Base-by-base conservation (phyloP, 1,284 basidiomycete species). In the Ustanciosporium gigantosporum region DNA sequence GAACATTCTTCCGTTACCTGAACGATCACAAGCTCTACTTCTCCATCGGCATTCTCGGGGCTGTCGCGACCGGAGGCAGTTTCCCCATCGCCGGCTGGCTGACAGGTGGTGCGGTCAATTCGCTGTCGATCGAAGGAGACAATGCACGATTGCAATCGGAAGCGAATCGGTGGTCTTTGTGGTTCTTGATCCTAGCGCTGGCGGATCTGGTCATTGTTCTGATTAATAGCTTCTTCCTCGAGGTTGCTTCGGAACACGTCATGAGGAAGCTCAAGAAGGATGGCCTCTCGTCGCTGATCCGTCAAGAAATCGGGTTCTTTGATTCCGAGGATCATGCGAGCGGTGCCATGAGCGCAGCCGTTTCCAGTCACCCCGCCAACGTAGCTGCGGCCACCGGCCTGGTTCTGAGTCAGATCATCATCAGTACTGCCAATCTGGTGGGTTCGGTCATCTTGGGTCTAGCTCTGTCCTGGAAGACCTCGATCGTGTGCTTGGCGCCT, bases 371-470 rank as follows among this genome's bases (percentile, higher is more conserved):
- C 40, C 75, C 80, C 0, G 41, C 70, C 15, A 77, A 79, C 31
- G 73, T 81, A n/a, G 78, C 77, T 5, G 66, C 62, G 4, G 73
- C 78, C 9, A 66, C 79, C 15, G 80, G 80, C 19, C 52, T 80
- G 8, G 73, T 81, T n/a, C 60, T 79, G 20, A 70, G 32, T 6
- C 79, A 80, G 48, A 44, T 80, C 24, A 46, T 81, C 36, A 75
- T 74, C 23, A 47, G 62, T 19, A 20, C 48, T 15, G 62, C 53
- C 48, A 78, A 79, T 46, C 48, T 81, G 4, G 2, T 79, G 15
- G 80, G 78, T 23, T 72, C 78, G 6, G 46, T 79, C 29, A 70
- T 80, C 36, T 68, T 81, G 27, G 75, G 74, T 5, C 69, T 81
- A 20, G 55, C 75, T n/a, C 67, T 81, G 27, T 67, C 65, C 34